Percentiles rank a stretch among this genome's conserved stretches.
Evolutionary conservation across 371 early-diverging fungal species (phyloP).

Genomic region (Caulochytrium protostelioides): DNA sequence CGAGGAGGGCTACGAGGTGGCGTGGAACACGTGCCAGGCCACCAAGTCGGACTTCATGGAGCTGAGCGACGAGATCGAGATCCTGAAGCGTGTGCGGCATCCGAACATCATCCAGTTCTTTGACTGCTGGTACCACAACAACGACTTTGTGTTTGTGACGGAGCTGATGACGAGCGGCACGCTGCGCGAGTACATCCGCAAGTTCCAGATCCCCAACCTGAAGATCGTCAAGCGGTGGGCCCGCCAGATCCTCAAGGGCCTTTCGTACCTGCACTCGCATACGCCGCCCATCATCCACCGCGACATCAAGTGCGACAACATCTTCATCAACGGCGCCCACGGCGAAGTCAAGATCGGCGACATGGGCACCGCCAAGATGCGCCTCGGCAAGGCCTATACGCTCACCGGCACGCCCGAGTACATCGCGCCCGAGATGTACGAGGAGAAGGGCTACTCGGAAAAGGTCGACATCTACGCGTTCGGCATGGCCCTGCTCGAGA

Average conservation of each 20-base stretch:
- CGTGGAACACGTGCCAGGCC: constrained; percentile 32
- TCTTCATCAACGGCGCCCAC: constrained; percentile 75
- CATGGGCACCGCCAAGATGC: constrained; percentile 73
- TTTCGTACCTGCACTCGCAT: constrained; percentile 55
- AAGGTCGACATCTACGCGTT: constrained; percentile 85
- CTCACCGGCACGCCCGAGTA: constrained; percentile 52
- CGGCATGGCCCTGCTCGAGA: constrained; percentile 75
- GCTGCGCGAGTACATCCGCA: constrained; percentile 24
- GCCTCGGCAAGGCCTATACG: constrained; percentile 53
- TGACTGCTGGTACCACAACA: constrained; percentile 53
- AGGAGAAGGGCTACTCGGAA: constrained; percentile 62
- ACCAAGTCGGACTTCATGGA: constrained; percentile 44
- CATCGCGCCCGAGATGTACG: constrained; percentile 54
- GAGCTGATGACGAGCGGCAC: constrained; percentile 86
- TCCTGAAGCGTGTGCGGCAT: constrained; percentile 37
- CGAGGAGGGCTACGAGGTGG: constrained; percentile 37
- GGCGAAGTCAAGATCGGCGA: constrained; percentile 86
- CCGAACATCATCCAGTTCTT: constrained; percentile 45
- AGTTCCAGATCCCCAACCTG: constrained; percentile 28
- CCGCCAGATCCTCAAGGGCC: constrained; percentile 56
- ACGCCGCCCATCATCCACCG: constrained; percentile 72
- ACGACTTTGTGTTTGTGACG: constrained; percentile 62
- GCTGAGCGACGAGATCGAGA: constrained; percentile 47
- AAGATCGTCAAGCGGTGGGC: constrained; percentile 63
- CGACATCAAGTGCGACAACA: constrained; percentile 58